Conservation (phyloP, 176 grass and related monocot species). For the Cenchrus purpureus region DNA sequence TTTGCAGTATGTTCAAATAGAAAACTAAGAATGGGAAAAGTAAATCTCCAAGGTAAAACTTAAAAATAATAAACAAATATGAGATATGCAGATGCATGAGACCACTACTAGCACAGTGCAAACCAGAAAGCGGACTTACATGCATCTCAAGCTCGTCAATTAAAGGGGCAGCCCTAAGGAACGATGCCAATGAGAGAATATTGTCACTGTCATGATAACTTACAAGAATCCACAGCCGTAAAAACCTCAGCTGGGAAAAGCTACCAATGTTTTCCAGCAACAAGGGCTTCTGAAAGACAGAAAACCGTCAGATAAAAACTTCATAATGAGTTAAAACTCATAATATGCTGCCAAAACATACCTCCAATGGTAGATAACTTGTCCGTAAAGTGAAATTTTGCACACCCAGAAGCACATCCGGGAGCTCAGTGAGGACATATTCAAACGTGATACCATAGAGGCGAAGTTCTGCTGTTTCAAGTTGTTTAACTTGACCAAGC, state of each 20-base stretch:
- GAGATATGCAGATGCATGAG: background rate
- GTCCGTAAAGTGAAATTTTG: background rate
- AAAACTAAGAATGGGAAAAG: background rate
- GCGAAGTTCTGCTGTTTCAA: slow-evolving; percentile 21
- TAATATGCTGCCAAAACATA: background rate
- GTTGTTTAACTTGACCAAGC: background rate
- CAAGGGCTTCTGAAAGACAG: background rate
- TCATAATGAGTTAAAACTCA: background rate
- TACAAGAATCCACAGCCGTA: background rate
- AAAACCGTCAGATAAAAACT: background rate
- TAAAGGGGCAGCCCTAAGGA: background rate
- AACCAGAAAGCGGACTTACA: background rate
- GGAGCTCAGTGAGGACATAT: slow-evolving; percentile 1
- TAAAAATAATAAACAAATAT: background rate
- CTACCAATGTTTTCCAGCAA: background rate
- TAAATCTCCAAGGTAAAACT: background rate
- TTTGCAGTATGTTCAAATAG: background rate
- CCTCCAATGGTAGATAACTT: slow-evolving; percentile 1
- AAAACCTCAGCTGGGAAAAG: background rate
- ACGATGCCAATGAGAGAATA: slow-evolving; percentile 8
- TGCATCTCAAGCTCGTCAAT: slow-evolving; percentile 18
- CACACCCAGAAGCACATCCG: background rate
- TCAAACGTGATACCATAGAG: background rate
- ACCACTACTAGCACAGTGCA: background rate
- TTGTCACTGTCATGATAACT: background rate